Evolutionary conservation across 805 yeast species (phyloP).

Genomic region (Kuraishia borneana): DNA sequence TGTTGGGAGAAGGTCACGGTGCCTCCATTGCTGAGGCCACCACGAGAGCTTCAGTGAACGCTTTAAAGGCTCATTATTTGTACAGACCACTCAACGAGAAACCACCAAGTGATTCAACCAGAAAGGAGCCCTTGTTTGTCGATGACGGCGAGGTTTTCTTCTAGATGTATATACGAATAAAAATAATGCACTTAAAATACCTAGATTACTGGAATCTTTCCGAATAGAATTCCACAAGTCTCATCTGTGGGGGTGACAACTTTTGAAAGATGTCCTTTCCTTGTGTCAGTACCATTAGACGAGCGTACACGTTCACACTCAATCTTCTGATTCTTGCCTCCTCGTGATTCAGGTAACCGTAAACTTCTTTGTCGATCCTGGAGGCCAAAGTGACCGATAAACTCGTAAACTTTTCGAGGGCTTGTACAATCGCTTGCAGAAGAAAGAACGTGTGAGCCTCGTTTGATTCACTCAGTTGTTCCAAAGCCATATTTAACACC

Average conservation of each 20-base stretch:
- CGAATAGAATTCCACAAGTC: constrained; percentile 35
- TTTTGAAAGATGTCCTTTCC: constrained; percentile 22
- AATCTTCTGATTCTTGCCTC: background rate
- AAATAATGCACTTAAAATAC: background rate
- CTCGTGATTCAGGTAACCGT: background rate
- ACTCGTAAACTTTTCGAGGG: background rate
- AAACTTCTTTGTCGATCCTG: background rate
- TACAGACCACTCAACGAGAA: constrained; percentile 65
- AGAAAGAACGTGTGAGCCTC: background rate
- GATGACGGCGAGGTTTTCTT: constrained; percentile 24
- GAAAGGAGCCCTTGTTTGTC: constrained; percentile 22
- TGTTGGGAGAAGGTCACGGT: constrained; percentile 93
- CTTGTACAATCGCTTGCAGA: background rate
- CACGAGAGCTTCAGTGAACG: constrained; percentile 83
- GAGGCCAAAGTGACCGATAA: background rate
- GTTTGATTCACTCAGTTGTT: background rate
- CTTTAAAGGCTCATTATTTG: constrained; percentile 85
- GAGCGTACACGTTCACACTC: background rate
- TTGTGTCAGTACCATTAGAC: background rate
- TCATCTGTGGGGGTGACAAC: constrained; percentile 30
- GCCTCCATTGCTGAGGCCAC: constrained; percentile 84
- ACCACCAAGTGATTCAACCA: constrained; percentile 46
- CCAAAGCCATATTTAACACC: background rate
- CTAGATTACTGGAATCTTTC: constrained; percentile 3
- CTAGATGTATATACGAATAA: background rate